Percentiles rank a stretch among this genome's conserved stretches.
phyloP scores from a whole-genome alignment of 2,329 filamentous ascomycete genomes.

The Verticillium zaregamsianum region DNA sequence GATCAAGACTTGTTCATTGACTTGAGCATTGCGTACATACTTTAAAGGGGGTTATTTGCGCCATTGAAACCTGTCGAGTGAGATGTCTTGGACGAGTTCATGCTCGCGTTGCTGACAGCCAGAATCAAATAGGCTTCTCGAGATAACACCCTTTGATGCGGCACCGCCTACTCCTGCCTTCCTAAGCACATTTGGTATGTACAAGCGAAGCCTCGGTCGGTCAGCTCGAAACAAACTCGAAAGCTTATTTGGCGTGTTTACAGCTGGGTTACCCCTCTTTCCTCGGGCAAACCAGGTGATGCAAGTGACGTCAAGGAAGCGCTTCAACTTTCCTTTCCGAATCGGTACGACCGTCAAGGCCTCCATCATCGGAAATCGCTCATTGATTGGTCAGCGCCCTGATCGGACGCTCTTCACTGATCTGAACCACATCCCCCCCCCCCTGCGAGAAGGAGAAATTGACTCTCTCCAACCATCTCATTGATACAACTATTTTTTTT shows the following conservation, averaged over 20 bases:
- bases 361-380: background rate
- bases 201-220: too few species aligned
- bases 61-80: too few species aligned
- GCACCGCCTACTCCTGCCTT: too few species aligned
- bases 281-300: background rate
- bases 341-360: background rate
- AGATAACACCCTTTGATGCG: too few species aligned
- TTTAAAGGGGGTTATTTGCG: too few species aligned
- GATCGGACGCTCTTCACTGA: background rate
- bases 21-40: too few species aligned
- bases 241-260: too few species aligned
- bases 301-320: background rate
- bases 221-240: background rate
- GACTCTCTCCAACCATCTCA: background rate
- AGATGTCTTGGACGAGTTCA: too few species aligned
- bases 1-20: too few species aligned
- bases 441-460: background rate
- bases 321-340: background rate
- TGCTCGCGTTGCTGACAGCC: too few species aligned
- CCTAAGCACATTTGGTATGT: too few species aligned
- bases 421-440: background rate
- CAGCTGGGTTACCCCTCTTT: background rate
- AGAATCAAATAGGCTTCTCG: too few species aligned
- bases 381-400: background rate
- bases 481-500: background rate